Percentiles rank a stretch among this genome's conserved stretches.
Conservation (phyloP, 306 rosid species). For the Coriaria nepalensis region DNA sequence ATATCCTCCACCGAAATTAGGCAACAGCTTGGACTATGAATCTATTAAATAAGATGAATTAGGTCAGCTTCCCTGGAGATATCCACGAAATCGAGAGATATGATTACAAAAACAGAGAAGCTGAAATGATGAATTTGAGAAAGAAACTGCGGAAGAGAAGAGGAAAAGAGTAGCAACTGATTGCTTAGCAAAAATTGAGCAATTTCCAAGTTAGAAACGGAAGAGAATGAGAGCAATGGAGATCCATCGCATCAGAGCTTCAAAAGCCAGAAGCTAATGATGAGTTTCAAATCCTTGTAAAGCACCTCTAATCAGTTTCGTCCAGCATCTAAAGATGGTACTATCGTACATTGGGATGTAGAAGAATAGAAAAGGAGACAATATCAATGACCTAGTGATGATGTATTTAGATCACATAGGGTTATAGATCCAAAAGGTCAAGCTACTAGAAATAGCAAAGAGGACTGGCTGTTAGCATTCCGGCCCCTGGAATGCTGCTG, state of each 20-base stretch:
- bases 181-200: conserved; percentile 25
- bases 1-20: conserved; percentile 77
- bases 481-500: too few species aligned
- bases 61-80: too few species aligned
- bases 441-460: conserved; percentile 57
- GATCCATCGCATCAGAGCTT: conserved; percentile 54
- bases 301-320: conserved; percentile 66
- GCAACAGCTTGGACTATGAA: conserved; percentile 39
- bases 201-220: conserved; percentile 36
- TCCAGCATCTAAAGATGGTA: conserved; percentile 91
- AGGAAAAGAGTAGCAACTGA: conserved; percentile 54
- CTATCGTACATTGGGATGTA: conserved; percentile 80
- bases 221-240: conserved; percentile 35
- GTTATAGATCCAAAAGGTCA: conserved; percentile 66
- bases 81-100: conserved; percentile 3
- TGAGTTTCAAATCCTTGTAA: conserved; percentile 49
- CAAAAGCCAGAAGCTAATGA: conserved; percentile 35
- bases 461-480: conserved; percentile 42
- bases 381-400: conserved; percentile 65
- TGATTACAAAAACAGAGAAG: conserved; percentile 8
- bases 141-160: conserved; percentile 57
- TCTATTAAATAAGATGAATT: too few species aligned
- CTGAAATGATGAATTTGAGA: conserved; percentile 4
- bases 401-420: conserved; percentile 61
- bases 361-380: conserved; percentile 64